Percentiles rank a stretch among this genome's conserved stretches.
phyloP scores from a whole-genome alignment of 75 land plant species.

The Azolla pinnata region DNA sequence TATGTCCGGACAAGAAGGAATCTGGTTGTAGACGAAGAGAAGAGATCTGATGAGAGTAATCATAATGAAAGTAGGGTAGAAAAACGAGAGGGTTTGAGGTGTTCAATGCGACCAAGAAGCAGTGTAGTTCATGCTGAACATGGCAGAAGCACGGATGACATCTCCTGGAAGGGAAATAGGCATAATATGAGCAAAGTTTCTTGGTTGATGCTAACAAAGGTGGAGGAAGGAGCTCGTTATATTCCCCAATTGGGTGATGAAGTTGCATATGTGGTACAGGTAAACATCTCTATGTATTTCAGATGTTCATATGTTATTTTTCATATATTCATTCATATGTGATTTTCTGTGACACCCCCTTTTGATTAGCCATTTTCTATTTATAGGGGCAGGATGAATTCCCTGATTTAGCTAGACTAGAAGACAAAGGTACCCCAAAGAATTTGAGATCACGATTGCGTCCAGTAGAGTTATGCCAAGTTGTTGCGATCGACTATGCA shows the following conservation, averaged over 20 bases:
- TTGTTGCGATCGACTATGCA: slow-evolving; percentile 54
- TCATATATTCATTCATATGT: background rate
- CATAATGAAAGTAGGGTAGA: background rate
- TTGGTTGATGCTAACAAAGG: slow-evolving; percentile 73
- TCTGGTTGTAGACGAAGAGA: background rate
- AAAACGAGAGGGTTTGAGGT: background rate
- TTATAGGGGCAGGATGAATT: slow-evolving; percentile 89
- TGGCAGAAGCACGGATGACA: background rate
- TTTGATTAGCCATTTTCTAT: background rate
- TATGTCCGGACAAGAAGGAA: slow-evolving; percentile 4
- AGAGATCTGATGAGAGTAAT: background rate
- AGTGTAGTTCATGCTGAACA: background rate
- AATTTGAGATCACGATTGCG: slow-evolving; percentile 24
- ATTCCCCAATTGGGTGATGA: slow-evolving; percentile 89
- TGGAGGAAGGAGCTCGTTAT: slow-evolving; percentile 64
- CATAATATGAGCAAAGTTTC: slow-evolving; percentile 33
- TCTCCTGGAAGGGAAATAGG: slow-evolving; percentile 24
- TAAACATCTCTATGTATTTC: slow-evolving; percentile 6
- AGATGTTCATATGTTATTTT: background rate
- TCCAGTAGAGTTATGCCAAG: slow-evolving; percentile 75
- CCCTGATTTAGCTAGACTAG: slow-evolving; percentile 14
- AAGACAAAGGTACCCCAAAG: slow-evolving; percentile 57
- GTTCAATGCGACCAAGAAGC: background rate
- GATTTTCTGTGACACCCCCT: background rate
- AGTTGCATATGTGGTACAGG: slow-evolving; percentile 87